These are phyloP conservation scores for Oryza meridionalis DNA, from an alignment of 176 grass and related monocot species.

Conservation along the genomic window DNA sequence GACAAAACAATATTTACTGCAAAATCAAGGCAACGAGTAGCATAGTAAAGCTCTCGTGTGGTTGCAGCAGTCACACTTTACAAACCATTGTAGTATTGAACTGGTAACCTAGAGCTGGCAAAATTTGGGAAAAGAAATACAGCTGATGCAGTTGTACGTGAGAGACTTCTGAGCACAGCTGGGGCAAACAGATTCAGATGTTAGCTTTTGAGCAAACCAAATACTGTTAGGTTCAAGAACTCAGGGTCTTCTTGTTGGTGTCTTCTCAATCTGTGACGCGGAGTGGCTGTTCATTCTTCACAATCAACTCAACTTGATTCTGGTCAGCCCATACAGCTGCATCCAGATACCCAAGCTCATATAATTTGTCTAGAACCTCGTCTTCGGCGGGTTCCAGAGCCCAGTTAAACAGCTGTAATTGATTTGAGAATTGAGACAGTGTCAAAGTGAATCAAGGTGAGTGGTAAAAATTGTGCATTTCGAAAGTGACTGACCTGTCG, in stretches of 20 bases:
- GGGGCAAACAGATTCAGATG: neutral
- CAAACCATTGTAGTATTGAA: neutral
- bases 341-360: constrained; percentile 79
- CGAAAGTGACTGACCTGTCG: constrained; percentile 67
- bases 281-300: constrained; percentile 33
- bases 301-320: constrained; percentile 44
- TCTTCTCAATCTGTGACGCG: constrained; percentile 20
- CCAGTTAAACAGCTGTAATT: constrained; percentile 95
- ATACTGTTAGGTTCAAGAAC: neutral
- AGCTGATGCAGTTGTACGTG: neutral
- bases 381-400: constrained; percentile 95
- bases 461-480: neutral
- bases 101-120: neutral
- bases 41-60: no score
- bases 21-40: neutral
- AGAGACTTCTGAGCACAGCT: neutral
- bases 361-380: constrained; percentile 75
- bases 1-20: no score
- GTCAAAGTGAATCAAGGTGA: neutral
- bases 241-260: neutral
- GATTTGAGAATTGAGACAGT: constrained; percentile 3
- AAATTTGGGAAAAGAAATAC: neutral
- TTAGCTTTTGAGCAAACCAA: neutral
- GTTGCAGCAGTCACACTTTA: neutral
- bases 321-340: constrained; percentile 77